A percentile compares a stretch with the other conserved stretches of the same genome.
These are phyloP conservation scores for Strobilomyces echinocephalus DNA, from an alignment of 768 basidiomycete genomes.

Conservation along the genomic window DNA sequence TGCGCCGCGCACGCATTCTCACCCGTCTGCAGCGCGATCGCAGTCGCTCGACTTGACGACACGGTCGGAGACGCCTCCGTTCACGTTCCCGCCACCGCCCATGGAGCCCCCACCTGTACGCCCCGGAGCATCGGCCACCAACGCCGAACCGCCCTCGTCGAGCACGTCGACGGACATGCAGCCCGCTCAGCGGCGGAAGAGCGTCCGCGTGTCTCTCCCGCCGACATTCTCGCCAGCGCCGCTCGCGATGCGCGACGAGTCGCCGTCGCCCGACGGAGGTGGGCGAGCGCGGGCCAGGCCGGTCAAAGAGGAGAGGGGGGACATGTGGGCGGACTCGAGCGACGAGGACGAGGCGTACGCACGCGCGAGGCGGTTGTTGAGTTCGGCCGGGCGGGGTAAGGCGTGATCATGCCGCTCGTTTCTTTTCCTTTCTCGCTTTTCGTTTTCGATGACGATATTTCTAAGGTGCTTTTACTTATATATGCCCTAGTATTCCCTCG, in stretches of 20 bases:
- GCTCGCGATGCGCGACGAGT: conserved; percentile 52
- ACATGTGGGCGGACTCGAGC: conserved; percentile 72
- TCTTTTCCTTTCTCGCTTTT: background rate
- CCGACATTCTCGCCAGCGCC: conserved; percentile 75
- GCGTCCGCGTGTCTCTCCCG: conserved; percentile 71
- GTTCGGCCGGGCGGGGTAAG: conserved; percentile 35
- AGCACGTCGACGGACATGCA: conserved; percentile 13
- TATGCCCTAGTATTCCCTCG: too few relatives aligned
- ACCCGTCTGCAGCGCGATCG: background rate
- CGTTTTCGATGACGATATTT: too few relatives aligned
- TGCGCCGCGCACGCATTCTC: too few relatives aligned
- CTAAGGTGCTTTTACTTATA: background rate
- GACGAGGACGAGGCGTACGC: conserved; percentile 70
- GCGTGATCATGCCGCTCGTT: background rate
- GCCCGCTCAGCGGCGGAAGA: conserved; percentile 46
- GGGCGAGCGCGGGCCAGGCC: conserved; percentile 2
- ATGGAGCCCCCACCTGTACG: conserved; percentile 5
- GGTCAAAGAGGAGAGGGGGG: conserved; percentile 24
- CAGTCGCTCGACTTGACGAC: background rate
- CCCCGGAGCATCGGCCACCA: too few relatives aligned
- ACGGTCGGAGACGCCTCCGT: background rate
- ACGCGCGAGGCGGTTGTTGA: conserved; percentile 51
- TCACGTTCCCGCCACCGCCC: conserved; percentile 17
- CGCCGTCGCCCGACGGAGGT: conserved; percentile 38
- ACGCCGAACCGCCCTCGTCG: conserved; percentile 8